These are phyloP conservation scores for Paramecium biaurelia DNA, from an alignment of 73 alveolate species.

Conservation along the genomic window DNA sequence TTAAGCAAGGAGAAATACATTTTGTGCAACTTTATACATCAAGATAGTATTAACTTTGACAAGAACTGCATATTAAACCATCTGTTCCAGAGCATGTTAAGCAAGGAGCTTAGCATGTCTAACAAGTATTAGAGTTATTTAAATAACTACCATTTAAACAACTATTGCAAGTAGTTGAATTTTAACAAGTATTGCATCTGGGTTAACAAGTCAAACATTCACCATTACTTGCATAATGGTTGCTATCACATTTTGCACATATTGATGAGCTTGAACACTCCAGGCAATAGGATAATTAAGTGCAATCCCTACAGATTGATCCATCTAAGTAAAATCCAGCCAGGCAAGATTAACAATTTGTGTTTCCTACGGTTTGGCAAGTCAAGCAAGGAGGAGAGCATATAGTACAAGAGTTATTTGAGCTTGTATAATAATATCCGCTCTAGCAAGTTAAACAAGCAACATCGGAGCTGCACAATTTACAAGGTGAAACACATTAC, in stretches of 20 bases:
- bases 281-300: not conserved
- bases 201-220: not conserved
- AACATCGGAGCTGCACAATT: not conserved
- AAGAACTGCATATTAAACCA: not conserved
- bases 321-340: conserved; percentile 3
- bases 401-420: not conserved
- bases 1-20: not conserved
- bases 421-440: not conserved
- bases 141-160: not conserved
- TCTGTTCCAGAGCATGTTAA: not conserved
- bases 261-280: not conserved
- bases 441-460: not conserved
- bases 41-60: not conserved
- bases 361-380: not conserved
- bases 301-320: not conserved
- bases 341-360: not conserved
- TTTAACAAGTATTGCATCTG: not conserved
- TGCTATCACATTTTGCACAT: not conserved
- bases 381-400: not conserved
- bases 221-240: not conserved
- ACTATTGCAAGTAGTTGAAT: not conserved
- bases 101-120: not conserved
- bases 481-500: not conserved
- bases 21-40: not conserved
- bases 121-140: not conserved